Conservation (phyloP, 2,329 filamentous ascomycete genomes). For the Claviceps sorghi region DNA sequence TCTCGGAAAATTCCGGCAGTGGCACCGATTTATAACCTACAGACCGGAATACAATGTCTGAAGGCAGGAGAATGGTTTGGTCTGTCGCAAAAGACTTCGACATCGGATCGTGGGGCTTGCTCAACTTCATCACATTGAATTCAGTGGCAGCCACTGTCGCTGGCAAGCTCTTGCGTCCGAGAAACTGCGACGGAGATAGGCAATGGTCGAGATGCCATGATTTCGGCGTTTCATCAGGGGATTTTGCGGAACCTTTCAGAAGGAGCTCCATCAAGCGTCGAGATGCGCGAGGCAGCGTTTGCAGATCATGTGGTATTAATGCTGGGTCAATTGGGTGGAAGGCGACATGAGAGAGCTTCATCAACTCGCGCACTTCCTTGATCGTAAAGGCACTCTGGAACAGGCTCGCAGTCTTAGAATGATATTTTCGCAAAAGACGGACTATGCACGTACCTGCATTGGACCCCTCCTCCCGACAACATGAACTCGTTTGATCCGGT, state of each 20-base stretch:
- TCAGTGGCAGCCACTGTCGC: slow-evolving; percentile 46
- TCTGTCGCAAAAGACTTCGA: slow-evolving; percentile 35
- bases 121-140: slow-evolving; percentile 49
- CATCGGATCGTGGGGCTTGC: slow-evolving; percentile 37
- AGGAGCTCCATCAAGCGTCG: slow-evolving; percentile 71
- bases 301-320: slow-evolving; percentile 53
- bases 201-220: slow-evolving; percentile 80
- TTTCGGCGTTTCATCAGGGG: slow-evolving; percentile 35
- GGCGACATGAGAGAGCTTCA: slow-evolving; percentile 56
- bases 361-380: slow-evolving; percentile 80
- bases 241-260: slow-evolving; percentile 51
- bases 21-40: slow-evolving; percentile 82
- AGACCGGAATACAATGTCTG: slow-evolving; percentile 73
- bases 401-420: neutral
- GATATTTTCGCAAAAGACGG: neutral
- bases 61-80: slow-evolving; percentile 38
- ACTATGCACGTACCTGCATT: slow-evolving; percentile 48
- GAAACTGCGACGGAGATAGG: slow-evolving; percentile 60
- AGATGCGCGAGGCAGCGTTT: slow-evolving; percentile 58
- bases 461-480: slow-evolving; percentile 84
- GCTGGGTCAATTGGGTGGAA: slow-evolving; percentile 55
- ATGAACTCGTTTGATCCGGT: slow-evolving; percentile 62
- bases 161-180: slow-evolving; percentile 29
- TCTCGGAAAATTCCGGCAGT: slow-evolving; percentile 56
- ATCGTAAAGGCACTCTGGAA: slow-evolving; percentile 77